Evolutionary conservation across 2,329 filamentous ascomycete genomes (phyloP), one percentile per base, ranked within the genome.

Genomic region (Dactylellina parvicollis): DNA sequence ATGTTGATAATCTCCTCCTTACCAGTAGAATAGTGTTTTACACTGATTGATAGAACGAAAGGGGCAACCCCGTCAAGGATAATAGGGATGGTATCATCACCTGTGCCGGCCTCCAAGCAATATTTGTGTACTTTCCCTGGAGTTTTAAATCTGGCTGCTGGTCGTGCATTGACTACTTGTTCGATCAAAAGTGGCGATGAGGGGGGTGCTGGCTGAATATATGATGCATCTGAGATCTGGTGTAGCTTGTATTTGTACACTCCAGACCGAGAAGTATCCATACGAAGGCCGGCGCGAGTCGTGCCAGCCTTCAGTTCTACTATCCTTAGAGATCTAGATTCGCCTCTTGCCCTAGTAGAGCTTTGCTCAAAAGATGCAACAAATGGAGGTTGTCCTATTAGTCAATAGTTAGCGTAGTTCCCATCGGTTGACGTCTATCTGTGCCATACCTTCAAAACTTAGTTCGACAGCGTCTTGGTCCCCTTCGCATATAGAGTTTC

Each of bases 81-180:
- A 70, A 99, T 90, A 0, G 94, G 93, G 61, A 99, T 96, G 40
- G 87, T 88, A 78, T 99, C 93, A 78, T 96, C 92, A 30, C 89
- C 87, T 60, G 88, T 87, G 55, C 90, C 86, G 77, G 96, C 92
- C 50, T 92, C 89, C 80, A 92, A 90, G 82, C 95, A 99, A 81
- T 94, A 96, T 80, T 95, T 96, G 84, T 97, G 97, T 0, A 92
- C 93, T 80, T 95, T 95, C 14, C 93, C 93, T 2, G 93, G 92
- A 76, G 91, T 91, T 69, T 86, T 85, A 79, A 99, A 99, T 3
- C 86, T 85, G 2, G 93, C 95, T 1, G 89, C 87, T 0, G 95
- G 95, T 69, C 90, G 90, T 12, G 92, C 86, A 78, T 96, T 90
- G 54, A 99, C 92, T 22, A 86, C 89, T 80, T 99, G 95, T 76